Percentiles rank a stretch among this genome's conserved stretches.
These are phyloP conservation scores for Wickerhamia fluorescens DNA, from an alignment of 805 yeast genomes.

Conservation along the genomic window DNA sequence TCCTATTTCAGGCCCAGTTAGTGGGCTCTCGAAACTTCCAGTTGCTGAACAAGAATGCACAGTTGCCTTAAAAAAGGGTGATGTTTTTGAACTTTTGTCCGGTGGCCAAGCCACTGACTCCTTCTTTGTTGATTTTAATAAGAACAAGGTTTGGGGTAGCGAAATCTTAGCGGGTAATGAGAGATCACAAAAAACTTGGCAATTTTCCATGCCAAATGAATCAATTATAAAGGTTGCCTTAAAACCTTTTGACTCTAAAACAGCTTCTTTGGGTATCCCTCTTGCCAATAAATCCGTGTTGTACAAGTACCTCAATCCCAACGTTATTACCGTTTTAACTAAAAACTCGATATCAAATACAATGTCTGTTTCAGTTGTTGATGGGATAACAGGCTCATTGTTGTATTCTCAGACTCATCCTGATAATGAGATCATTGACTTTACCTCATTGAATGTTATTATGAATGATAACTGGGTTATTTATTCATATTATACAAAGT, in stretches of 20 bases:
- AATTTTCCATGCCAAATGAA: conserved; percentile 15
- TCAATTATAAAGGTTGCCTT: conserved; percentile 11
- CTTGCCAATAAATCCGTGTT: conserved; percentile 65
- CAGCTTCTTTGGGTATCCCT: conserved; percentile 58
- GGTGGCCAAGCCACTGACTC: conserved; percentile 5
- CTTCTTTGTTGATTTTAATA: conserved; percentile 9
- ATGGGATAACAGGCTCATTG: conserved; percentile 62
- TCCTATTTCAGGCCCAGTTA: too few relatives aligned
- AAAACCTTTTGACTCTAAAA: conserved; percentile 16
- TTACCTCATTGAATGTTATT: conserved; percentile 40
- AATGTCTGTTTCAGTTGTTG: conserved; percentile 50
- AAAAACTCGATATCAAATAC: conserved; percentile 10
- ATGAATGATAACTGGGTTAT: conserved; percentile 83
- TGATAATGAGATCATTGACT: conserved; percentile 32
- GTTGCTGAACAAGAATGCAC: too few relatives aligned
- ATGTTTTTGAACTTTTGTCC: neutral
- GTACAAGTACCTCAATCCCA: conserved; percentile 79
- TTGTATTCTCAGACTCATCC: conserved; percentile 37
- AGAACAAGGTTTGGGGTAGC: conserved; percentile 14
- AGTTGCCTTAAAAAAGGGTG: conserved; percentile 1
- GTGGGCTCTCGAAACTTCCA: too few relatives aligned
- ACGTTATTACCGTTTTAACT: conserved; percentile 46
- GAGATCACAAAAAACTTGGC: conserved; percentile 22
- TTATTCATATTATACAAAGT: conserved; percentile 51
- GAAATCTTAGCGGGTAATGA: conserved; percentile 7